Evolutionary conservation across 163 green algal species (phyloP), one percentile per base, ranked within the genome.

Genomic region (Scenedesmus sp.): DNA sequence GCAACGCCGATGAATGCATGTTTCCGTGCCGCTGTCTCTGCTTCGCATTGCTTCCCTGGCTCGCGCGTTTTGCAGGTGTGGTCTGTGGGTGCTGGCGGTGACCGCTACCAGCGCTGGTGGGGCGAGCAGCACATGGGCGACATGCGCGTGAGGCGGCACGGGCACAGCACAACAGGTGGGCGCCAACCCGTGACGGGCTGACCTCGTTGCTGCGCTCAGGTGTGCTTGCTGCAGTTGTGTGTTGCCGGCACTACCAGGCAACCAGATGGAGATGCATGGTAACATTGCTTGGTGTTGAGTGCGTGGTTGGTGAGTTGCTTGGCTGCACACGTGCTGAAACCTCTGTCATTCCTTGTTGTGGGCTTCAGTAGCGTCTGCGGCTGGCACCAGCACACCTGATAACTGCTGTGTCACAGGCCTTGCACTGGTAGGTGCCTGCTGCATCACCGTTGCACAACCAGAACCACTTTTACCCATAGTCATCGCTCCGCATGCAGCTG

Each of bases 91-190:
- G 91, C 49, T 0, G 73, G 42, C 13, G 94, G 94, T n/a, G 83
- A 96, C 22, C 92, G 94, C 26, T 98, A 96, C 91, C 93, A 97
- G 85, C 94, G 95, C 12, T 97, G 94, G 92, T 99, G 97, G 97
- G 96, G 96, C 1, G 97, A 99, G 91, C 93, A 98, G 85, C 97
- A 99, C 91, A 91, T 94, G 44, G 96, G 96, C 20, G 94, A 96
- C 51, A 93, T 96, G 18, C 89, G 81, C 90, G 97, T 99, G 76
- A 96, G 95, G 49, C 97, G 97, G 91, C 94, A 95, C 89, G 97
- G 97, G 53, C 90, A 97, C 93, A 96, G 85, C 93, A 98, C 87
- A 59, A 42, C 51, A 72, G 78, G 78, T 85, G 18, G 37, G 68
- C 22, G 7, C 10, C 10, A 53, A 10, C 46, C 10, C 53, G 46